phyloP scores from a whole-genome alignment of 768 basidiomycete species.

The Pisolithus tinctorius region DNA sequence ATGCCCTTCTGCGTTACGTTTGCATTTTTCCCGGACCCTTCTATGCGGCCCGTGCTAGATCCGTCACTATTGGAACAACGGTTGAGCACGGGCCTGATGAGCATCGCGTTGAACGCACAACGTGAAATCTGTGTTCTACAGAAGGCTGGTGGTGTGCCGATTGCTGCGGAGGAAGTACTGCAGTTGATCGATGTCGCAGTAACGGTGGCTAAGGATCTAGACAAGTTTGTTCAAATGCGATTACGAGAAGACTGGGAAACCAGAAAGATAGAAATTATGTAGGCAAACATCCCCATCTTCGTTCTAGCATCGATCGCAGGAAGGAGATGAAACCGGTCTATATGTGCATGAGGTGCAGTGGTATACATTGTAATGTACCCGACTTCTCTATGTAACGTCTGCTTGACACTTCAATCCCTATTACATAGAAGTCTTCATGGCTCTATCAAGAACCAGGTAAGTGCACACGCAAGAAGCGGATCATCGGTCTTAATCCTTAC shows the following conservation, averaged over 20 bases:
- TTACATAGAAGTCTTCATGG: not conserved
- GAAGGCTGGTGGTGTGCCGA: conserved; percentile 86
- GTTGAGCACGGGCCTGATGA: conserved; percentile 60
- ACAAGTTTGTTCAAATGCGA: conserved; percentile 56
- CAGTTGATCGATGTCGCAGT: conserved; percentile 66
- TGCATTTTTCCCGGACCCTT: conserved; percentile 63
- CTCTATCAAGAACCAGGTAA: not conserved
- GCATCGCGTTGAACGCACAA: conserved; percentile 85
- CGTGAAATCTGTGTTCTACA: conserved; percentile 89
- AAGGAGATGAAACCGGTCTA: not conserved
- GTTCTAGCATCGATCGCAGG: not conserved
- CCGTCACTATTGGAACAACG: conserved; percentile 76
- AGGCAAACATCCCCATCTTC: not conserved
- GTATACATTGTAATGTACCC: not conserved
- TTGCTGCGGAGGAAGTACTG: conserved; percentile 68
- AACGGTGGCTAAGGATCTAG: conserved; percentile 61
- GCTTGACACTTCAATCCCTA: not conserved
- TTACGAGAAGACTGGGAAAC: conserved; percentile 65
- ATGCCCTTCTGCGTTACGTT: conserved; percentile 91
- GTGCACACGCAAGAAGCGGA: not conserved
- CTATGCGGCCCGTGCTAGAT: conserved; percentile 60
- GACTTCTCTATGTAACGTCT: not conserved
- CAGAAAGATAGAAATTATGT: conserved; percentile 54
- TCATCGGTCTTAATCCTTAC: conserved; percentile 35
- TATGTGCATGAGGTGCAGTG: not conserved